Conservation (phyloP, 345 rosid species). For the Citrus trifoliata region DNA sequence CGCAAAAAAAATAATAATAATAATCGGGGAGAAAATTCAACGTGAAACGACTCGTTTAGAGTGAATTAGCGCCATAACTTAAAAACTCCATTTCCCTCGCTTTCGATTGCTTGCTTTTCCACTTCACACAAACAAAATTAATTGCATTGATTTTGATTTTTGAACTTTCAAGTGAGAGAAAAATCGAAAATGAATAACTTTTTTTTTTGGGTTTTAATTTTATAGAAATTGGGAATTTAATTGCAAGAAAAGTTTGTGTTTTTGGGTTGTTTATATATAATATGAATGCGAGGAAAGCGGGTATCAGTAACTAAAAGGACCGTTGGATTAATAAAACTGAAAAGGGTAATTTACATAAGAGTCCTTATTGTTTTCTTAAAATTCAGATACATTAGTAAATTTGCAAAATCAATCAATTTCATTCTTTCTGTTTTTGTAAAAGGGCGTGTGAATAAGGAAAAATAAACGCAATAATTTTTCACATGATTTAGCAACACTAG, state of each 20-base stretch:
- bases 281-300: too few relatives aligned
- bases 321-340: not conserved
- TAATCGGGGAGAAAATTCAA: not conserved
- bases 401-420: too few relatives aligned
- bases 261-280: not conserved
- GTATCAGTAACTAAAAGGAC: too few relatives aligned
- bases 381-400: too few relatives aligned
- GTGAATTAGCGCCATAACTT: not conserved
- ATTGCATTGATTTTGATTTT: not conserved
- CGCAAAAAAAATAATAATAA: too few relatives aligned
- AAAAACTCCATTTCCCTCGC: conserved; percentile 12
- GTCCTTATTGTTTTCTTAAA: too few relatives aligned
- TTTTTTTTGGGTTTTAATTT: not conserved
- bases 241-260: not conserved
- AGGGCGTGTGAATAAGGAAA: too few relatives aligned
- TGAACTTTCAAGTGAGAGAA: not conserved
- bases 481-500: too few relatives aligned
- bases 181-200: not conserved
- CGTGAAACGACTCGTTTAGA: conserved; percentile 3
- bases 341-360: not conserved
- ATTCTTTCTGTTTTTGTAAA: too few relatives aligned
- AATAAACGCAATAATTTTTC: too few relatives aligned
- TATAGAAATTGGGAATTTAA: not conserved
- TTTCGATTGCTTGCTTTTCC: conserved; percentile 7
- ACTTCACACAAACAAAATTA: conserved; percentile 17